Percentiles rank a stretch among this genome's conserved stretches.
Evolutionary conservation across 495 filamentous ascomycete species (phyloP).

Genomic region (Podospora pseudocomata): DNA sequence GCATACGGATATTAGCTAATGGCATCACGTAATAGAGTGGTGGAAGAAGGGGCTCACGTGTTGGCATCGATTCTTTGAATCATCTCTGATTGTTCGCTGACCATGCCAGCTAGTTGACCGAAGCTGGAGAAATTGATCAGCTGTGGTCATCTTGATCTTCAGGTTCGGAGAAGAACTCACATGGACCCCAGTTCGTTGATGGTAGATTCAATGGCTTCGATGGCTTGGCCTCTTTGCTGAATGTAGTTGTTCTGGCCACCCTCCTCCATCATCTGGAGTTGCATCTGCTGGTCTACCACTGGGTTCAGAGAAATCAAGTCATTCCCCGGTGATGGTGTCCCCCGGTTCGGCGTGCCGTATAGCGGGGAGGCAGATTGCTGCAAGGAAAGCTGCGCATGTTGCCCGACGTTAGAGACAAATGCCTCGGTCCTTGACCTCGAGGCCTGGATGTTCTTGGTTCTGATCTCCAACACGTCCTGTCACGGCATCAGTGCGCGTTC

Average conservation of each 20-base stretch:
- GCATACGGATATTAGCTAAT: constrained; percentile 45
- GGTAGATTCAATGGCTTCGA: constrained; percentile 93
- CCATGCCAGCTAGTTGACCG: constrained; percentile 95
- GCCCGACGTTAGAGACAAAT: constrained; percentile 85
- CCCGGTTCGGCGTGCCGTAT: constrained; percentile 73
- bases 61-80: constrained; percentile 92
- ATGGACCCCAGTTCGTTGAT: constrained; percentile 93
- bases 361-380: constrained; percentile 75
- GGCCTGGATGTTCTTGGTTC: constrained; percentile 98
- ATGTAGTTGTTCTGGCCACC: constrained; percentile 84
- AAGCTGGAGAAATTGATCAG: constrained; percentile 45
- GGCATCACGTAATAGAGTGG: not conserved
- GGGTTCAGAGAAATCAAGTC: constrained; percentile 88
- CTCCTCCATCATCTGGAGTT: constrained; percentile 93
- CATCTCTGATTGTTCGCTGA: constrained; percentile 94
- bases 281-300: constrained; percentile 76
- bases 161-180: constrained; percentile 9
- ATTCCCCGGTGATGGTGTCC: constrained; percentile 52
- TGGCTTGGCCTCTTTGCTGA: constrained; percentile 88
- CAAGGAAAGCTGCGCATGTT: constrained; percentile 54
- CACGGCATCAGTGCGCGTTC: not conserved
- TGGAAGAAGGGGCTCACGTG: constrained; percentile 42
- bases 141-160: not conserved
- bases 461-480: constrained; percentile 82
- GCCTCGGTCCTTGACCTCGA: constrained; percentile 89